Percentiles rank a stretch among this genome's conserved stretches.
These are phyloP conservation scores for Plasmodium knowlesi DNA, from an alignment of 169 alveolate species.

Conservation along the genomic window DNA sequence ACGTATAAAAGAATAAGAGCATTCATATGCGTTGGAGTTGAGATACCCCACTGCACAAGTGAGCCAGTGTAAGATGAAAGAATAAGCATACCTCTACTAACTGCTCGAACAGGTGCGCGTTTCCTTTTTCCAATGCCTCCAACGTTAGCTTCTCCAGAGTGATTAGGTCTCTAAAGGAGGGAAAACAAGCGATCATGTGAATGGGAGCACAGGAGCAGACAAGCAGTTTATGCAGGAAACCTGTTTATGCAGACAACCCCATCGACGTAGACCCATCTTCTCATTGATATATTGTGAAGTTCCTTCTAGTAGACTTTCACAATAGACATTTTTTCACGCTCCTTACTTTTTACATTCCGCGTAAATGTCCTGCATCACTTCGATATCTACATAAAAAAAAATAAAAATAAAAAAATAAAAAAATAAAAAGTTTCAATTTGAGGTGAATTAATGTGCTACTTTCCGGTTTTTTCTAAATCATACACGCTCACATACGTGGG, in stretches of 20 bases:
- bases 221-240: neutral
- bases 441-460: neutral
- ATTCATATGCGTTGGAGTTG: neutral
- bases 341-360: constrained; percentile 71
- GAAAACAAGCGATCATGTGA: neutral
- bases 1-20: too few relatives aligned
- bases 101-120: constrained; percentile 39
- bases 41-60: neutral
- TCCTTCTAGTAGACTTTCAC: neutral
- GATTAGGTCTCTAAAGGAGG: constrained; percentile 35
- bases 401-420: too few relatives aligned
- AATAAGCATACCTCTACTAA: constrained; percentile 48
- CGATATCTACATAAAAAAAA: constrained; percentile 52
- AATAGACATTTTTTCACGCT: neutral
- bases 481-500: neutral
- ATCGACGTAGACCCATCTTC: neutral
- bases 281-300: neutral
- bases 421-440: neutral
- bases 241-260: neutral
- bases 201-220: neutral
- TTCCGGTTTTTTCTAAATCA: neutral
- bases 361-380: constrained; percentile 64
- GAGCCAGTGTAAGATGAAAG: neutral
- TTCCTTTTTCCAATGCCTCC: constrained; percentile 61
- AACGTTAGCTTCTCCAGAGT: constrained; percentile 48